Evolutionary conservation across 2,329 filamentous ascomycete genomes (phyloP).

Genomic region (Fusarium sp.): DNA sequence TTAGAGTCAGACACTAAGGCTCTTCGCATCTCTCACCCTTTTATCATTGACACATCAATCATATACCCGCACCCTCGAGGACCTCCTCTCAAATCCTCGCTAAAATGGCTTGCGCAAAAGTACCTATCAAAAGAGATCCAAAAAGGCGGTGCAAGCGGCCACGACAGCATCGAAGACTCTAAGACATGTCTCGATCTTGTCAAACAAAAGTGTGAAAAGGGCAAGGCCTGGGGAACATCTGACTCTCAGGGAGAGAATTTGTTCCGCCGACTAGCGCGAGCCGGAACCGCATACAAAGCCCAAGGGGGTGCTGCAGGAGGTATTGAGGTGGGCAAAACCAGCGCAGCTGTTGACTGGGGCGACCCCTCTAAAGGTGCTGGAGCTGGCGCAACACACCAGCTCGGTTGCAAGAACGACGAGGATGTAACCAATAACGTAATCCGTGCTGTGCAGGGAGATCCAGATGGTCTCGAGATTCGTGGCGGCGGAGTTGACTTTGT

Average conservation of each 20-base stretch:
- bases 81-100: constrained; percentile 86
- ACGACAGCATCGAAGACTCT: constrained; percentile 94
- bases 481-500: constrained; percentile 73
- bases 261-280: constrained; percentile 81
- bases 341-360: constrained; percentile 90
- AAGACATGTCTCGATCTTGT: constrained; percentile 91
- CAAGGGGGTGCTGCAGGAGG: constrained; percentile 68
- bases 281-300: constrained; percentile 70
- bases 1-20: constrained; percentile 87
- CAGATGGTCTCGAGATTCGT: constrained; percentile 66
- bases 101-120: constrained; percentile 90
- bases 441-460: constrained; percentile 69
- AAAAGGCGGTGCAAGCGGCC: constrained; percentile 77
- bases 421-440: constrained; percentile 66
- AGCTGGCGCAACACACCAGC: constrained; percentile 64
- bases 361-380: constrained; percentile 73
- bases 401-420: constrained; percentile 69
- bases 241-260: constrained; percentile 87
- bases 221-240: constrained; percentile 83
- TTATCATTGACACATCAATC: constrained; percentile 90
- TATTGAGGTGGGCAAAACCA: constrained; percentile 67
- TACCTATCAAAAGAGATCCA: constrained; percentile 91
- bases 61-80: constrained; percentile 92
- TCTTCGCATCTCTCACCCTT: constrained; percentile 87
- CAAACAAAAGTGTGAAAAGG: constrained; percentile 95